A percentile compares a stretch with the other conserved stretches of the same genome.
Conservation (phyloP, 2,329 filamentous ascomycete species). For the Apiospora arundinis region DNA sequence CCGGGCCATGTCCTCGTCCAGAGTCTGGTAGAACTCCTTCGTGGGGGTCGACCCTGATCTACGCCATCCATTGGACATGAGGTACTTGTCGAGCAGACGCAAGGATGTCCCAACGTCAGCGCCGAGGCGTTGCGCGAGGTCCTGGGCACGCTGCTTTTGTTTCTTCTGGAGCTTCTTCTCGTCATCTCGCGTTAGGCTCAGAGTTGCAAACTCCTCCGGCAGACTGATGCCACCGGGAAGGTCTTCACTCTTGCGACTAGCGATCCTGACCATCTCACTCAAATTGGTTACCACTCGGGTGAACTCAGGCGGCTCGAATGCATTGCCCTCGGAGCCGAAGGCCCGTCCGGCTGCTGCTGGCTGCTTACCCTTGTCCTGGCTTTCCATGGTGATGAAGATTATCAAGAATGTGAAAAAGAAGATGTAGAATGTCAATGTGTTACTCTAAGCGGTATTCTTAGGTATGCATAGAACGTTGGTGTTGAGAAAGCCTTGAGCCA, state of each 20-base stretch:
- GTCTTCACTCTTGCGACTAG: neutral
- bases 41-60: neutral
- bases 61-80: neutral
- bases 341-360: neutral
- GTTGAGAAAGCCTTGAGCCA: too few species aligned
- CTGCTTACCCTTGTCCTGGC: neutral
- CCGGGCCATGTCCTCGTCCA: neutral
- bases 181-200: neutral
- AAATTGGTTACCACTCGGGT: neutral
- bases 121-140: neutral
- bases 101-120: neutral
- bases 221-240: neutral
- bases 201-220: too few species aligned
- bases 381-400: neutral
- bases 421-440: neutral
- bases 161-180: neutral
- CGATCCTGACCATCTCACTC: neutral
- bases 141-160: neutral
- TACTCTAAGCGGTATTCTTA: neutral
- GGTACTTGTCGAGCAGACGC: neutral
- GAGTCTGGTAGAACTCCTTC: neutral
- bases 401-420: too few species aligned
- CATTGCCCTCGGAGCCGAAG: neutral
- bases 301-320: neutral
- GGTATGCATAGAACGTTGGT: neutral